A percentile compares a stretch with the other conserved stretches of the same genome.
Conservation (phyloP, 108 stramenopile species). For the Epithemia pelagica region DNA sequence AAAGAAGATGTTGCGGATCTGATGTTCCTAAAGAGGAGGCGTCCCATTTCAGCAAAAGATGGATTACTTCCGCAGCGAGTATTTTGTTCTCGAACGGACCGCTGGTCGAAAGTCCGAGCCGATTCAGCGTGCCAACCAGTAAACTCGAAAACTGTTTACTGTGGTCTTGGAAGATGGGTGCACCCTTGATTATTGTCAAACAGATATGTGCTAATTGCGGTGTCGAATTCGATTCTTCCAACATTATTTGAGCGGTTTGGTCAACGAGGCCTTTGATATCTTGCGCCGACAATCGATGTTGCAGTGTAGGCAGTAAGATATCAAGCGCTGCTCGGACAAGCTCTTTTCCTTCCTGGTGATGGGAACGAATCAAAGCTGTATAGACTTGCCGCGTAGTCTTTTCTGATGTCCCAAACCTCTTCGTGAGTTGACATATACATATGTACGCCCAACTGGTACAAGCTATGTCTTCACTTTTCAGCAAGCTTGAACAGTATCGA, state of each 20-base stretch:
- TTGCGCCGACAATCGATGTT: conserved; percentile 31
- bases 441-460: conserved; percentile 92
- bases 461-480: conserved; percentile 74
- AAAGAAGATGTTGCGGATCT: not conserved
- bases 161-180: conserved; percentile 51
- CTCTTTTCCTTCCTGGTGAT: conserved; percentile 77
- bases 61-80: conserved; percentile 69
- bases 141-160: conserved; percentile 63
- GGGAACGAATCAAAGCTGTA: conserved; percentile 64
- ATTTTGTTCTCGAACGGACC: conserved; percentile 54
- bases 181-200: conserved; percentile 73
- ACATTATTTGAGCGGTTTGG: conserved; percentile 80
- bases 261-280: conserved; percentile 70
- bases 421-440: conserved; percentile 78
- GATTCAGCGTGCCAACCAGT: conserved; percentile 78
- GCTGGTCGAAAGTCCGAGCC: conserved; percentile 74
- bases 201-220: conserved; percentile 90
- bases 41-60: conserved; percentile 84
- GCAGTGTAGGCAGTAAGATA: conserved; percentile 73
- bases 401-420: conserved; percentile 66
- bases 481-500: conserved; percentile 83
- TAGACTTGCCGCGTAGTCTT: conserved; percentile 88
- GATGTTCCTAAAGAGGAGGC: not conserved
- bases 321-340: conserved; percentile 72
- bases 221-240: conserved; percentile 86